A percentile compares a stretch with the other conserved stretches of the same genome.
These are phyloP conservation scores for Drechmeria coniospora DNA, from an alignment of 2,329 filamentous ascomycete genomes.

Conservation along the genomic window DNA sequence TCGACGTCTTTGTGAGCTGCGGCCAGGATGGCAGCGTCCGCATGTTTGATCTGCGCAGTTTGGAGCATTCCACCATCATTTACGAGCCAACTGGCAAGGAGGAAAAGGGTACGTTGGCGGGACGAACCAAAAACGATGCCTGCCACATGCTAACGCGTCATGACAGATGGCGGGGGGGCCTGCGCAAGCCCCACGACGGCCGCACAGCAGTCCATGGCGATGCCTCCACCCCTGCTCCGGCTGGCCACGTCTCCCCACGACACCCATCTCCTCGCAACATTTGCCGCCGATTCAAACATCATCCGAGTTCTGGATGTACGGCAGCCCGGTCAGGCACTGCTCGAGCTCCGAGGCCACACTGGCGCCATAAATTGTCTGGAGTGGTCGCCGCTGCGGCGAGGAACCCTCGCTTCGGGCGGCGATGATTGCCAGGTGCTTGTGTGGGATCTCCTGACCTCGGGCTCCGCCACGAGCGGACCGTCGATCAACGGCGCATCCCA, in stretches of 20 bases:
- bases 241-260: constrained; percentile 89
- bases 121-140: not conserved
- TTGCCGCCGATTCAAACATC: constrained; percentile 80
- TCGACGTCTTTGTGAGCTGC: constrained; percentile 97
- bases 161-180: too few relatives aligned
- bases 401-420: constrained; percentile 77
- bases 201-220: constrained; percentile 61
- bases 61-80: constrained; percentile 97
- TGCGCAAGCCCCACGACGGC: constrained; percentile 61
- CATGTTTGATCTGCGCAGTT: constrained; percentile 93
- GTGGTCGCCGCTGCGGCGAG: constrained; percentile 79
- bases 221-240: constrained; percentile 62
- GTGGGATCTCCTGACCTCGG: constrained; percentile 72
- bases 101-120: constrained; percentile 42
- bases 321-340: constrained; percentile 84
- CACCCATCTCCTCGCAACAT: constrained; percentile 89
- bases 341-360: constrained; percentile 81
- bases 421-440: constrained; percentile 86
- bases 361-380: constrained; percentile 84
- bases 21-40: constrained; percentile 93
- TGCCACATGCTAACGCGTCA: constrained; percentile 9
- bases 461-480: constrained; percentile 25
- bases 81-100: constrained; percentile 92
- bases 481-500: constrained; percentile 33
- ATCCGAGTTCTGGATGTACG: constrained; percentile 93